Conservation (phyloP, 1,139 yeast species). For the Debaryomycetaceae sp. region DNA sequence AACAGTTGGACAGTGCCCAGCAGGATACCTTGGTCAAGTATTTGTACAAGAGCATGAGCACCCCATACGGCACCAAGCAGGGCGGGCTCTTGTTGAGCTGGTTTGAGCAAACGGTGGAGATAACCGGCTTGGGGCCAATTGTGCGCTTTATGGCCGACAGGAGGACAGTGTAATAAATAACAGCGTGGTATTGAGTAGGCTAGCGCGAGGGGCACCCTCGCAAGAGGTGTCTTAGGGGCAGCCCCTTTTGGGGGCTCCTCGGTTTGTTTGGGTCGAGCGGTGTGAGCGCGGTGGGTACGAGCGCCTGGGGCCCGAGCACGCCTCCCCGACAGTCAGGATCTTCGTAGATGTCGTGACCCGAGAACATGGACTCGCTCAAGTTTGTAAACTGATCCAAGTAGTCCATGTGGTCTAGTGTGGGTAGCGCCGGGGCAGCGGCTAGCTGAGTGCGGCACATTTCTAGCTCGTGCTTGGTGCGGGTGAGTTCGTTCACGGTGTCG, state of each 20-base stretch:
- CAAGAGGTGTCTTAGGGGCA: no score
- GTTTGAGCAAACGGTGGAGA: conserved; percentile 86
- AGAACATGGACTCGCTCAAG: conserved; percentile 7
- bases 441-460: no score
- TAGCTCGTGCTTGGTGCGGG: conserved; percentile 4
- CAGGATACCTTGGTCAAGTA: conserved; percentile 80
- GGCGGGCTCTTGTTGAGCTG: conserved; percentile 85
- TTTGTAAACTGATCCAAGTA: conserved; percentile 8
- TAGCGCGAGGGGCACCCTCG: no score
- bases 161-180: conserved; percentile 63
- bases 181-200: no score
- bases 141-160: conserved; percentile 83
- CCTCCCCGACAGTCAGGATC: conserved; percentile 2
- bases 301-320: background rate
- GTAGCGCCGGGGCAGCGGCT: no score
- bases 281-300: conserved; percentile 4
- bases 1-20: conserved; percentile 55
- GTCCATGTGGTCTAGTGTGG: no score
- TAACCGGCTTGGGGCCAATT: conserved; percentile 85
- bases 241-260: no score
- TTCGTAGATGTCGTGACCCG: conserved; percentile 7
- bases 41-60: conserved; percentile 80
- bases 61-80: conserved; percentile 73
- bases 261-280: no score
- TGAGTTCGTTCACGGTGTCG: conserved; percentile 4